A percentile compares a stretch with the other conserved stretches of the same genome.
Conservation (phyloP, 2,329 filamentous ascomycete species). For the Endocalyx cinctus region DNA sequence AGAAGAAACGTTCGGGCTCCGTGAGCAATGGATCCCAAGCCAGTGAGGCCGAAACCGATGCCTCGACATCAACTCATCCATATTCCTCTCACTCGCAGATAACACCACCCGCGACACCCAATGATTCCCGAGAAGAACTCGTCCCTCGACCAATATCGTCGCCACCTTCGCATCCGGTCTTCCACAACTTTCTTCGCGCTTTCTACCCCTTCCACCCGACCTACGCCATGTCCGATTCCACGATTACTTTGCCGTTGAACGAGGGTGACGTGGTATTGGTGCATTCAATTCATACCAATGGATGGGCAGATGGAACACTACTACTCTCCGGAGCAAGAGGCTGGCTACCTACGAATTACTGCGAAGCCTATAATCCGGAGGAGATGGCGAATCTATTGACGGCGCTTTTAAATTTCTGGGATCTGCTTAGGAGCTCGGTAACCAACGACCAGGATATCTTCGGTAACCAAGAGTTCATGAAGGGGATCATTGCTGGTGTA, state of each 20-base stretch:
- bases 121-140: constrained; percentile 59
- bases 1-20: constrained; percentile 35
- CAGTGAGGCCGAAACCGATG: constrained; percentile 18
- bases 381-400: constrained; percentile 81
- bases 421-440: constrained; percentile 73
- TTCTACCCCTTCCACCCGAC: constrained; percentile 88
- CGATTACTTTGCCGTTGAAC: constrained; percentile 81
- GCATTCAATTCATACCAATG: constrained; percentile 95
- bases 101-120: constrained; percentile 73
- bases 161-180: constrained; percentile 62
- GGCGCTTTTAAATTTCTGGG: constrained; percentile 88
- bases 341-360: constrained; percentile 98
- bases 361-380: constrained; percentile 86
- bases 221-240: constrained; percentile 72
- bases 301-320: constrained; percentile 95
- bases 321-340: constrained; percentile 80
- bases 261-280: constrained; percentile 91
- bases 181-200: constrained; percentile 91
- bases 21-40: constrained; percentile 22
- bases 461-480: constrained; percentile 88
- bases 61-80: constrained; percentile 32
- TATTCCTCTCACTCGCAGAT: constrained; percentile 58
- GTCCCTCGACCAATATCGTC: constrained; percentile 35
- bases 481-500: constrained; percentile 89
- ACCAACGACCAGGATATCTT: constrained; percentile 75